phyloP scores from a whole-genome alignment of 2,329 filamentous ascomycete genomes.

The Diplodia scrobiculata region DNA sequence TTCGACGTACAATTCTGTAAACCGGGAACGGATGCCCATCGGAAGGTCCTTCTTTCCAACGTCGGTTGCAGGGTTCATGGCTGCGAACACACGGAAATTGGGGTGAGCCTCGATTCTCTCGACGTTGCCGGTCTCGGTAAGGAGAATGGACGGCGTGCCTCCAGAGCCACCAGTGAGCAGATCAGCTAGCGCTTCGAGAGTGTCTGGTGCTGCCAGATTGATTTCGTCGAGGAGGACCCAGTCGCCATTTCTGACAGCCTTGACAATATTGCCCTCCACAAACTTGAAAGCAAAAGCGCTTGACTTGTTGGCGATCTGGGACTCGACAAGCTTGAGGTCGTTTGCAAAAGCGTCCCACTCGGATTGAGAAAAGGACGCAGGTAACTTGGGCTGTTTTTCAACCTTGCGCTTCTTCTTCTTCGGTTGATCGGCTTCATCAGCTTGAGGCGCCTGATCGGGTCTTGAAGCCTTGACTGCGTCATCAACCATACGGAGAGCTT shows the following conservation, averaged over 20 bases:
- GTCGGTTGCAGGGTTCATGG: constrained; percentile 99
- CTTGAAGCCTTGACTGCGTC: constrained; percentile 39
- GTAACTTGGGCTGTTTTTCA: constrained; percentile 52
- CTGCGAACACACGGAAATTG: constrained; percentile 93
- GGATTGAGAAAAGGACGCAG: constrained; percentile 57
- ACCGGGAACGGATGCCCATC: constrained; percentile 82
- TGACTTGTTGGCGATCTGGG: constrained; percentile 72
- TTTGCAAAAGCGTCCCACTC: constrained; percentile 80
- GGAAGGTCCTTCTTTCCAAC: constrained; percentile 94
- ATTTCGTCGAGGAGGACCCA: constrained; percentile 98
- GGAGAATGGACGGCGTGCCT: constrained; percentile 75
- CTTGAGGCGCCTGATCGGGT: background rate
- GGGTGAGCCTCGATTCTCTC: constrained; percentile 87
- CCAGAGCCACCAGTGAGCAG: constrained; percentile 73
- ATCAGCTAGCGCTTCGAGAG: constrained; percentile 89
- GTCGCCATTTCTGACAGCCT: constrained; percentile 91
- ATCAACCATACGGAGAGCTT: constrained; percentile 85
- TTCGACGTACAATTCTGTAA: constrained; percentile 92
- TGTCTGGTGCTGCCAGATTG: constrained; percentile 92
- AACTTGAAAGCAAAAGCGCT: constrained; percentile 90
- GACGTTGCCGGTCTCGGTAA: constrained; percentile 92
- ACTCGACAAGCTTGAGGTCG: constrained; percentile 75
- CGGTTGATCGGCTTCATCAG: constrained; percentile 37
- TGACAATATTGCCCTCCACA: constrained; percentile 92
- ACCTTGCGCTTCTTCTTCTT: constrained; percentile 70